Evolutionary conservation across 441 rosid species (phyloP), one percentile per base, ranked within the genome.

Genomic region (Metrosideros polymorpha): DNA sequence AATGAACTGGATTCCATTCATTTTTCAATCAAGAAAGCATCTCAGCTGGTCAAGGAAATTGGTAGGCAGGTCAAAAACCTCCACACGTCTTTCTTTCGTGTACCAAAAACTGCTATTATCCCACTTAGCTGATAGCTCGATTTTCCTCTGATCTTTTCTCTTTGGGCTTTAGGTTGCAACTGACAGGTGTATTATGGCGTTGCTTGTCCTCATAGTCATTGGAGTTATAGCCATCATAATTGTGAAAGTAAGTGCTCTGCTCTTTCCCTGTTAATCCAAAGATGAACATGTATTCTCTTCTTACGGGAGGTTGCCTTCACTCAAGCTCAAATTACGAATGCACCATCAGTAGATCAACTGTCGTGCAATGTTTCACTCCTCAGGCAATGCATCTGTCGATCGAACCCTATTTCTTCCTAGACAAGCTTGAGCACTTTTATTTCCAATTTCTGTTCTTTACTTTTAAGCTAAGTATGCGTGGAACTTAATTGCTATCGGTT

Each of bases 1-100:
- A 96, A 96, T 89, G 99, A 97, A 90, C 93, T 97, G 12, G 99
- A 97, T 90, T 95, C 99, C 52, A 97, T 97, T 86, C 98, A 97
- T 91, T 97, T 96, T 88, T 97, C 99, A 82, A 91, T 97, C 90
- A 96, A 97, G 92, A 97, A 93, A 88, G 99, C 99, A 87, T 94
- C 98, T 82, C 90, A 96, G 91, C 88, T 97, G 91, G 98, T 96
- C 89, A 97, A 95, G 94, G 99, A 95, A 92, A 95, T 97, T 82
- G 98, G 99, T 93, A 95, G 99, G 92, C 99, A 97, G 99, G 99
- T 97, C 93, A 90, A 92, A 87, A 84, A 88, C 85, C 87, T 82
- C 89, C 85, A 76, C 84, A 86, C 39, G 1, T 18, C 86, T 88
- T 83, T 85, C 52, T 84, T 76, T 90, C 52, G 56, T 77, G 39